Percentiles rank a stretch among this genome's conserved stretches.
Evolutionary conservation across 106 monocot genomes (phyloP).

Genomic region (Narthecium ossifragum): DNA sequence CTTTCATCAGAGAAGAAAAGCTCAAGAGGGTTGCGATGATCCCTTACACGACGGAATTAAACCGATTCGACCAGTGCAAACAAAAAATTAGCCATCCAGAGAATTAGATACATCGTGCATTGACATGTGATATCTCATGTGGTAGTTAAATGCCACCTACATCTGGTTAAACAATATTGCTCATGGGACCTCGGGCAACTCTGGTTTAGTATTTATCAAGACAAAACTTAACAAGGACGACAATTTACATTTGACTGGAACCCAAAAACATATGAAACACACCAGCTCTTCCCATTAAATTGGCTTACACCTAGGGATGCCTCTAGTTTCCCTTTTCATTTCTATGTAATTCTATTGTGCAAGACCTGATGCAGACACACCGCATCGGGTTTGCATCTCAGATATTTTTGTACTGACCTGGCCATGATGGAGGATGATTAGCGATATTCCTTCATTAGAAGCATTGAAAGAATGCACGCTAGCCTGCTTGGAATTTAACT

Average conservation of each 20-base stretch:
- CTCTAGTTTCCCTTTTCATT: slow-evolving; percentile 3
- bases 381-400: neutral
- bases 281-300: slow-evolving; percentile 9
- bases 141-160: too few species aligned
- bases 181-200: too few species aligned
- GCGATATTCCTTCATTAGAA: neutral
- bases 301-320: slow-evolving; percentile 9
- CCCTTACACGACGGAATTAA: too few species aligned
- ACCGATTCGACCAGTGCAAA: too few species aligned
- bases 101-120: too few species aligned
- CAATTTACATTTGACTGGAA: slow-evolving; percentile 1
- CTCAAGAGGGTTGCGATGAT: too few species aligned
- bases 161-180: too few species aligned
- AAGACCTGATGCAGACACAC: neutral
- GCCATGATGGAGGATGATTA: neutral
- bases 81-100: too few species aligned
- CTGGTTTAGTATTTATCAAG: too few species aligned
- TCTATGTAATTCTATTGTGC: neutral
- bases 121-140: too few species aligned
- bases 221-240: too few species aligned
- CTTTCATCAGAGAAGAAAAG: too few species aligned
- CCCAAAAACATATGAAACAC: neutral
- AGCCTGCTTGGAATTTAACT: neutral
- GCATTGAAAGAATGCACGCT: neutral
- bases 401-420: neutral